Evolutionary conservation across 345 rosid genomes (phyloP).

Genomic region (Hirschfeldia incana): DNA sequence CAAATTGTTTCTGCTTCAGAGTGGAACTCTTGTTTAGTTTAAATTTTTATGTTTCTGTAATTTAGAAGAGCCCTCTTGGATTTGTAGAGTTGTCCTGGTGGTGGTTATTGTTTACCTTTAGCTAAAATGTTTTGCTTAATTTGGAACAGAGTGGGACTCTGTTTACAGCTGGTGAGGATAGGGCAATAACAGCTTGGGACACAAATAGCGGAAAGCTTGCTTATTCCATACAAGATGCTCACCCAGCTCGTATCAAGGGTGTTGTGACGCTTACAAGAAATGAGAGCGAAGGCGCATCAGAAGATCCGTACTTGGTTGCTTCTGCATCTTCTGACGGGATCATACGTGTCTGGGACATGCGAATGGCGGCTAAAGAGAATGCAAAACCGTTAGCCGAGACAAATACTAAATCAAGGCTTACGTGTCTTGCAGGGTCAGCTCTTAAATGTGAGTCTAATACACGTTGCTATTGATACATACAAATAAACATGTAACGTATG

Average conservation of each 20-base stretch:
- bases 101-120: background rate
- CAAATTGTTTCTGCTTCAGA: background rate
- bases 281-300: constrained; percentile 42
- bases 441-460: constrained; percentile 54
- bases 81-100: background rate
- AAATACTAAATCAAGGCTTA: constrained; percentile 78
- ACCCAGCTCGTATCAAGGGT: constrained; percentile 85
- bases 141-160: constrained; percentile 65
- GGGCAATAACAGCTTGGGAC: constrained; percentile 88
- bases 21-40: background rate
- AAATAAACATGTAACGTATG: background rate
- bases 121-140: constrained; percentile 19
- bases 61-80: background rate
- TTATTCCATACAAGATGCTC: constrained; percentile 73
- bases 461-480: background rate
- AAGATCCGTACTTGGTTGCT: constrained; percentile 72
- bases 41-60: background rate
- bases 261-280: constrained; percentile 64
- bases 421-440: constrained; percentile 89
- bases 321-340: constrained; percentile 94
- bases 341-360: constrained; percentile 92
- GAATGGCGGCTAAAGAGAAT: constrained; percentile 65
- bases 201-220: constrained; percentile 77
- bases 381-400: constrained; percentile 77
- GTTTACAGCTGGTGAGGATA: constrained; percentile 87